Evolutionary conservation across 2,329 filamentous ascomycete species (phyloP), one percentile per base, ranked within the genome.

Genomic region (Scedosporium boydii): DNA sequence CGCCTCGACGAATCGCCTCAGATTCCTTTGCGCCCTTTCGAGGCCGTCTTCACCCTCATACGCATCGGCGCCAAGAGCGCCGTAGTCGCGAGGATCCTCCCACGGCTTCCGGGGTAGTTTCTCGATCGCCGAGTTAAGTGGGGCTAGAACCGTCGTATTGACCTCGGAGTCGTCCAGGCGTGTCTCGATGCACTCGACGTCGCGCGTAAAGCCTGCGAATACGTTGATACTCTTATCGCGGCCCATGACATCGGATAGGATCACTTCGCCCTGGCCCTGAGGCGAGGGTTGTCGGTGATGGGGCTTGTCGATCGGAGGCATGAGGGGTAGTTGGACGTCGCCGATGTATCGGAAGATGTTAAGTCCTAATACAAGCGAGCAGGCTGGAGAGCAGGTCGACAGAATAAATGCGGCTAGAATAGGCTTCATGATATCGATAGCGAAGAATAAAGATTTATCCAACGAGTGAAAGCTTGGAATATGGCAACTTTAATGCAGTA

Each of bases 71-170:
- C 91, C 91, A 3, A 89, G 76, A 1, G 74, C 74, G 3, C 80
- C 76, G 72, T 95, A 93, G 67, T 96, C 92, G 60, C 81, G 75
- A 0, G 89, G 84, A 65, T 93, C 79, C 69, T 89, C 90, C 91
- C 91, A 96, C 0, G 93, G 93, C 73, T 97, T 98, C 60, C 88
- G 82, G 0, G 92, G 90, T 26, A 98, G 78, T 0, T 75, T 78
- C 66, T 89, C 88, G 70, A 99, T 85, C 3, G 87, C 91, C 18
- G 83, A 86, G 78, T 99, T 98, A 61, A 90, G 78, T 0, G 95
- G 95, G 4, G 93, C 93, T 2, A 98, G 84, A 26, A 98, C 86
- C 2, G 92, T 97, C 16, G 90, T 90, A 72, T 93, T 93, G 63
- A 82, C 75, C 0, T 77, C 71, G 0, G 80, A 74, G 71, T 91